A percentile compares a stretch with the other conserved stretches of the same genome.
Conservation (phyloP, 768 basidiomycete species). For the Erythrobasidium yunnanense region DNA sequence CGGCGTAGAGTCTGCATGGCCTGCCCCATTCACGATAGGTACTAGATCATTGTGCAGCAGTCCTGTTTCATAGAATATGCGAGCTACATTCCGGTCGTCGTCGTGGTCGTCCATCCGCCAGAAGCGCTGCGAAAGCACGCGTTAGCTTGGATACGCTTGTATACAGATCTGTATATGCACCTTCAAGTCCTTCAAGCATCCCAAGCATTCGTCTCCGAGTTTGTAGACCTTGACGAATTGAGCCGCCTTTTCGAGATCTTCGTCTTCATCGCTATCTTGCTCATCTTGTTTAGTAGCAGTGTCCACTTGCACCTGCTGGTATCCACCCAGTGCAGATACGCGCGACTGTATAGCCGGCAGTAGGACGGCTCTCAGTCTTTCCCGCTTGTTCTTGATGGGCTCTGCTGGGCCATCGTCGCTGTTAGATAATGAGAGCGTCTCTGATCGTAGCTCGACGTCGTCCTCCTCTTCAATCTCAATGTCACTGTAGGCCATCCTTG, state of each 20-base stretch:
- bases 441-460: slow-evolving; percentile 8
- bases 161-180: too few relatives aligned
- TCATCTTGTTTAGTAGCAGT: not conserved
- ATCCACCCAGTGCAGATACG: slow-evolving; percentile 9
- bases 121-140: too few relatives aligned
- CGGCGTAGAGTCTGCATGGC: slow-evolving; percentile 46
- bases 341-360: slow-evolving; percentile 23
- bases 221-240: slow-evolving; percentile 18
- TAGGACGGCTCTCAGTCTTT: slow-evolving; percentile 1
- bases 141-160: too few relatives aligned
- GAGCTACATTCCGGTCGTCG: slow-evolving; percentile 87
- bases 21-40: slow-evolving; percentile 69
- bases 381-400: slow-evolving; percentile 1
- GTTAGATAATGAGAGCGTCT: slow-evolving; percentile 14
- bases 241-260: slow-evolving; percentile 5
- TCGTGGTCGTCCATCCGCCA: slow-evolving; percentile 96
- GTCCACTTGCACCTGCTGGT: not conserved
- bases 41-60: slow-evolving; percentile 76
- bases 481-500: slow-evolving; percentile 9
- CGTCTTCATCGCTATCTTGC: not conserved
- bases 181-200: slow-evolving; percentile 89
- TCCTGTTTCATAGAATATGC: slow-evolving; percentile 80
- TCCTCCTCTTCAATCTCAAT: not conserved
- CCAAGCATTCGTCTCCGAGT: slow-evolving; percentile 39
- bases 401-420: slow-evolving; percentile 1